Conservation (phyloP, 805 yeast genomes). For the Debaryomyces prosopidis region DNA sequence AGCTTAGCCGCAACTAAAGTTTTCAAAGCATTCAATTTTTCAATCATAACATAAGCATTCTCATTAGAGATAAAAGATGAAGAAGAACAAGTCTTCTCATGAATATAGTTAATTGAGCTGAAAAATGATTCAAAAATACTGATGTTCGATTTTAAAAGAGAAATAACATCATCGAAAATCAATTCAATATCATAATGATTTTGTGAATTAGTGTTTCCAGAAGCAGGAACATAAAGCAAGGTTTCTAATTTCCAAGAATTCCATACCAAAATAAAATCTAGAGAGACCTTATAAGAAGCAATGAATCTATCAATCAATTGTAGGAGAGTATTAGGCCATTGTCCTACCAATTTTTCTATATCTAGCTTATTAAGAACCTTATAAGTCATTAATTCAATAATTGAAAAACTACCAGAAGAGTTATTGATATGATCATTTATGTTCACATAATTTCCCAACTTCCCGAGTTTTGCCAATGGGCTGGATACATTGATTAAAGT, state of each 20-base stretch:
- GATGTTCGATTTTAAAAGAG: slow-evolving; percentile 13
- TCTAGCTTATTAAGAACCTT: slow-evolving; percentile 23
- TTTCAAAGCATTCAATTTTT: slow-evolving; percentile 23
- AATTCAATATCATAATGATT: slow-evolving; percentile 21
- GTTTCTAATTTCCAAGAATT: slow-evolving; percentile 38
- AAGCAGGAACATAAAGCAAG: slow-evolving; percentile 20
- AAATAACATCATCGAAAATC: slow-evolving; percentile 20
- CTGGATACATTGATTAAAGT: slow-evolving; percentile 12
- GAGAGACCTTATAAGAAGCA: slow-evolving; percentile 15
- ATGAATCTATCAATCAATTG: slow-evolving; percentile 11
- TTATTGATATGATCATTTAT: slow-evolving; percentile 19
- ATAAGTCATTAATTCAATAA: slow-evolving; percentile 9
- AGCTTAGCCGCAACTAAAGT: slow-evolving; percentile 23
- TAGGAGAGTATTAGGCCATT: slow-evolving; percentile 22
- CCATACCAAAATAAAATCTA: slow-evolving; percentile 26
- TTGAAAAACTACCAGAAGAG: background rate
- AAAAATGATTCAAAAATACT: slow-evolving; percentile 10
- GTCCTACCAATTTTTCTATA: slow-evolving; percentile 15
- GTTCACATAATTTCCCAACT: slow-evolving; percentile 25
- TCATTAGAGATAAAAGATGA: slow-evolving; percentile 2
- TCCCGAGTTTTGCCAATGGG: slow-evolving; percentile 23
- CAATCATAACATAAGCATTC: slow-evolving; percentile 10
- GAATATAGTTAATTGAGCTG: background rate
- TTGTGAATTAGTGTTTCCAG: slow-evolving; percentile 19
- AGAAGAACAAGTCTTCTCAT: slow-evolving; percentile 4